A percentile compares a stretch with the other conserved stretches of the same genome.
Conservation (phyloP, 1,284 basidiomycete genomes). For the Leccinum fuscescens region DNA sequence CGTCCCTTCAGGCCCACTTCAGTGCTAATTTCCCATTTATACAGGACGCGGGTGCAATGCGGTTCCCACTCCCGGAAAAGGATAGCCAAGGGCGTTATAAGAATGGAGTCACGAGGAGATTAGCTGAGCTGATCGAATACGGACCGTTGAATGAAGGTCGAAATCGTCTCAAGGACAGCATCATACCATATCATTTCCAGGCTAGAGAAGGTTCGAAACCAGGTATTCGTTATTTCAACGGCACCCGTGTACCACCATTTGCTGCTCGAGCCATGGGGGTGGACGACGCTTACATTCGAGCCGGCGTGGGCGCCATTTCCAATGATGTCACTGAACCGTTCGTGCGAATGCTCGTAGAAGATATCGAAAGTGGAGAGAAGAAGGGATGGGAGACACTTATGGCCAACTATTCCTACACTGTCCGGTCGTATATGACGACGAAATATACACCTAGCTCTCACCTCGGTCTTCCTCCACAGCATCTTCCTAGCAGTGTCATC, state of each 20-base stretch:
- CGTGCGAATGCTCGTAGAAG: slow-evolving; percentile 5
- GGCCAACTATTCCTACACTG: slow-evolving; percentile 11
- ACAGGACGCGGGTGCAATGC: slow-evolving; percentile 37
- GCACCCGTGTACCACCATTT: slow-evolving; percentile 9
- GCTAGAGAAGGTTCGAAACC: slow-evolving; percentile 2
- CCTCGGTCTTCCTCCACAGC: slow-evolving; percentile 15
- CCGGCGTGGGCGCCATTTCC: slow-evolving; percentile 12
- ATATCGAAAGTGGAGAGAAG: slow-evolving; percentile 3
- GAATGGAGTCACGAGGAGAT: slow-evolving; percentile 30
- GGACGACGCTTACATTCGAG: slow-evolving; percentile 11
- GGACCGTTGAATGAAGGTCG: slow-evolving; percentile 15
- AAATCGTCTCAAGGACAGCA: slow-evolving; percentile 3
- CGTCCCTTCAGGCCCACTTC: neutral
- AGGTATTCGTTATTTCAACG: slow-evolving; percentile 17
- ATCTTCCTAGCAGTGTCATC: slow-evolving; percentile 19
- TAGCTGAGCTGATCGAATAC: slow-evolving; percentile 28
- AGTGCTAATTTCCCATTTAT: neutral
- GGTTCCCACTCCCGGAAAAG: slow-evolving; percentile 20
- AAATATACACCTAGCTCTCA: slow-evolving; percentile 19
- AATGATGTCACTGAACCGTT: slow-evolving; percentile 15
- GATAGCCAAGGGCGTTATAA: slow-evolving; percentile 15
- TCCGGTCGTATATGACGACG: slow-evolving; percentile 18
- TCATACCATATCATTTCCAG: slow-evolving; percentile 14
- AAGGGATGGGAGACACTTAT: slow-evolving; percentile 17
- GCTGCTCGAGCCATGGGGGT: slow-evolving; percentile 12